A percentile compares a stretch with the other conserved stretches of the same genome.
Conservation (phyloP, 106 monocot species). For the Dendrobium catenatum region DNA sequence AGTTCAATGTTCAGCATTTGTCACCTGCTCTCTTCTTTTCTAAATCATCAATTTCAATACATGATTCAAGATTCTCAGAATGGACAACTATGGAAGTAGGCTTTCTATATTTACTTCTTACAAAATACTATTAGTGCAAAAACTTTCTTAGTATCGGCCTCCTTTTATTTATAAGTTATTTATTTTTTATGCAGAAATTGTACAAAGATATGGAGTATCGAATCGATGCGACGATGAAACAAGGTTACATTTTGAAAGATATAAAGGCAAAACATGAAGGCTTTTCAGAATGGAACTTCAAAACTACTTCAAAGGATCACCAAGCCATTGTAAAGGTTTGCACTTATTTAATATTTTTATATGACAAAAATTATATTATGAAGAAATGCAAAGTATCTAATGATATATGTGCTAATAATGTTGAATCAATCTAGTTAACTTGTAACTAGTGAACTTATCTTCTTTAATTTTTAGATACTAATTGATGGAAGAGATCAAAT, state of each 20-base stretch:
- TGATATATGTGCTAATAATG: too few species aligned
- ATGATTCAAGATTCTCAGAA: slow-evolving; percentile 8
- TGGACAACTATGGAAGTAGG: slow-evolving; percentile 39
- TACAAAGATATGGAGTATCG: slow-evolving; percentile 43
- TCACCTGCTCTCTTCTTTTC: slow-evolving; percentile 54
- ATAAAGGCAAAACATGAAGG: slow-evolving; percentile 28
- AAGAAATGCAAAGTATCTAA: not conserved
- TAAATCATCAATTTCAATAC: not conserved
- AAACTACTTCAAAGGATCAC: slow-evolving; percentile 27
- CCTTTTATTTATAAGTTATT: not conserved
- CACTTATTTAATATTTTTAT: not conserved
- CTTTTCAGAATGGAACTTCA: slow-evolving; percentile 30
- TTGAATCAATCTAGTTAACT: not conserved
- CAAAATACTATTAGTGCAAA: too few species aligned
- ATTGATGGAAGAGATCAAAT: slow-evolving; percentile 51
- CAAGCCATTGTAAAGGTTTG: slow-evolving; percentile 41
- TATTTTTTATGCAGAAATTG: slow-evolving; percentile 16
- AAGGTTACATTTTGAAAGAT: slow-evolving; percentile 20
- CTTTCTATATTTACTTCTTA: not conserved
- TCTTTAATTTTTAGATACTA: slow-evolving; percentile 33
- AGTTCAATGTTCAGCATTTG: slow-evolving; percentile 52
- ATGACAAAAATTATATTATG: not conserved
- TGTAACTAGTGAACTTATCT: not conserved
- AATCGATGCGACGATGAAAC: slow-evolving; percentile 17
- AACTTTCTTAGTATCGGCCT: not conserved